Evolutionary conservation across 306 rosid genomes (phyloP), one percentile per base, ranked within the genome.

Genomic region (Biancaea sappan): DNA sequence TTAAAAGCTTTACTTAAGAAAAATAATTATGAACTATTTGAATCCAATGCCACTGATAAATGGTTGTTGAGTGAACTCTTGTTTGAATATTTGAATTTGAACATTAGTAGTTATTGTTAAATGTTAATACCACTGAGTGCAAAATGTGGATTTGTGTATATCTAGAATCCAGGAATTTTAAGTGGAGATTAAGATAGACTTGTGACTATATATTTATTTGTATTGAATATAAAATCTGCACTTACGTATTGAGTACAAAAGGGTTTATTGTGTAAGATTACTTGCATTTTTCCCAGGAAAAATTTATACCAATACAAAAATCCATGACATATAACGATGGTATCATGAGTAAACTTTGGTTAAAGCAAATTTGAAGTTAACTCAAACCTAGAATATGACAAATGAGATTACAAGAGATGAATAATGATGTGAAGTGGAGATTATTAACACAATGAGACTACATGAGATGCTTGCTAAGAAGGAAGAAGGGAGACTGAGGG

Each of bases 351-450:
- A 40, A 26, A 66, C 68, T 31, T 29, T 66, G 68, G 51, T 66
- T 43, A 44, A 34, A 57, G 41, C 52, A 57, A 9, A 43, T 19
- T 21, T 56, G 73, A 66, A 54, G 60, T 64, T 50, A 37, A 65
- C 65, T 54, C 69, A 76, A 67, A 67, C 26, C 57, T 62, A 60
- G n/a, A n/a, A n/a, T n/a, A n/a, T n/a, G n/a, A n/a, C n/a, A n/a
- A n/a, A n/a, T n/a, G n/a, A n/a, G n/a, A n/a, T n/a, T n/a, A n/a
- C n/a, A n/a, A n/a, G n/a, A 37, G 48, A 56, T 37, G 54, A 58
- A 66, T 9, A 64, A 66, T 69, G 53, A 57, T 50, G 54, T 6
- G 57, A 10, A 56, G 41, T 31, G 56, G 47, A 63, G 86, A 76
- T 16, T 56, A 76, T 66, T n/a, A n/a, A n/a, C n/a, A n/a, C n/a